Percentiles rank a stretch among this genome's conserved stretches.
Evolutionary conservation across 1,139 yeast genomes (phyloP).

Genomic region (Yamadazyma kanchanaburiensis): DNA sequence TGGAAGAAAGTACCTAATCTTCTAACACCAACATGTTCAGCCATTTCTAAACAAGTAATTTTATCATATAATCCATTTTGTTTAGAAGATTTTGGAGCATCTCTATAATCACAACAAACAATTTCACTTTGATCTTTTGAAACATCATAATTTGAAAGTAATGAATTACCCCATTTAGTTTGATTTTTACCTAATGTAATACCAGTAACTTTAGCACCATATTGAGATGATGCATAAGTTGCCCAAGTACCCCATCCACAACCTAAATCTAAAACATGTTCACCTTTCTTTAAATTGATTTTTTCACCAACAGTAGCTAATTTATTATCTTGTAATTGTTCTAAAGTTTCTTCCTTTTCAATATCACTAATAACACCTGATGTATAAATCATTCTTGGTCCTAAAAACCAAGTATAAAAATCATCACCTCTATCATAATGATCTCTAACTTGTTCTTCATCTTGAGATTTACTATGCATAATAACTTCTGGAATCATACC

Average conservation of each 20-base stretch:
- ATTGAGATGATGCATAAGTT: conserved; percentile 75
- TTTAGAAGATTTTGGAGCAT: conserved; percentile 68
- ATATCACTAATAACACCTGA: conserved; percentile 81
- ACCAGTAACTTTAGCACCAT: conserved; percentile 87
- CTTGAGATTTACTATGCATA: conserved; percentile 88
- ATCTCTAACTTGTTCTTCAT: conserved; percentile 94
- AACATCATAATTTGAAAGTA: conserved; percentile 68
- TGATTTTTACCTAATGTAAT: conserved; percentile 87
- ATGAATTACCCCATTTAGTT: conserved; percentile 83
- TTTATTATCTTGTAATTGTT: conserved; percentile 88
- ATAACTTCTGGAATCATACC: conserved; percentile 94
- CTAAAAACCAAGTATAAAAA: conserved; percentile 90
- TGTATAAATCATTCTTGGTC: conserved; percentile 93
- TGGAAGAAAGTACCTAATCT: conserved; percentile 70
- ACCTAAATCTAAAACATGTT: conserved; percentile 76
- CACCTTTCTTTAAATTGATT: conserved; percentile 71
- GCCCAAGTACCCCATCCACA: conserved; percentile 98
- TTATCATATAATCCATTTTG: conserved; percentile 70
- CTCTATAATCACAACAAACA: conserved; percentile 87
- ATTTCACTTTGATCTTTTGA: conserved; percentile 67
- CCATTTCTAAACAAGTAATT: conserved; percentile 92
- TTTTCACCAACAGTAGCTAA: conserved; percentile 85
- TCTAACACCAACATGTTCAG: conserved; percentile 94
- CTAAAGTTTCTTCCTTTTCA: conserved; percentile 70
- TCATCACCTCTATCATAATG: conserved; percentile 97